Evolutionary conservation across 2,329 filamentous ascomycete species (phyloP).

Genomic region (Balansia obtecta): DNA sequence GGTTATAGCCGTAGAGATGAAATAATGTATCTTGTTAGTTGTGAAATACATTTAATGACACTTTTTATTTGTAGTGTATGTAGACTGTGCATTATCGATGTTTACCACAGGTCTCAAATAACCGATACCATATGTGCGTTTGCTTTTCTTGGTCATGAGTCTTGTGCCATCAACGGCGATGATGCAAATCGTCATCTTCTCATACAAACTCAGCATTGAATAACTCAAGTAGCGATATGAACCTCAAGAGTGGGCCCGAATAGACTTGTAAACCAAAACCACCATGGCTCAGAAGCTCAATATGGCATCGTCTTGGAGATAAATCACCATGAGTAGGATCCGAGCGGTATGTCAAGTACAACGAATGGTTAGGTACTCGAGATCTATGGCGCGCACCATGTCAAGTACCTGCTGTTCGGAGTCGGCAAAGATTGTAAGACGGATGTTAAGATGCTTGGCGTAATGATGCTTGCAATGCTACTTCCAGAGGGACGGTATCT

Average conservation of each 20-base stretch:
- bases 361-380: constrained; percentile 24
- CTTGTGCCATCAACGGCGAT: constrained; percentile 24
- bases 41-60: too few species aligned
- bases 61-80: too few species aligned
- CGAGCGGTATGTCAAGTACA: constrained; percentile 23
- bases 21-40: too few species aligned
- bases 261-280: constrained; percentile 22
- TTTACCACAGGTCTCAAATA: constrained; percentile 23
- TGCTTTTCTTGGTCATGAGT: constrained; percentile 23
- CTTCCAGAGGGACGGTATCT: constrained; percentile 23
- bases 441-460: background rate
- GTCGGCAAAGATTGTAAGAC: constrained; percentile 29
- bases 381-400: constrained; percentile 25
- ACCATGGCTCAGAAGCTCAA: constrained; percentile 27
- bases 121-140: constrained; percentile 22
- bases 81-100: constrained; percentile 16
- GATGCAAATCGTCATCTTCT: constrained; percentile 29
- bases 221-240: constrained; percentile 20
- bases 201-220: constrained; percentile 24
- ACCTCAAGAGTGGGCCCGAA: constrained; percentile 18
- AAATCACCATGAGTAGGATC: constrained; percentile 35
- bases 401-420: constrained; percentile 29
- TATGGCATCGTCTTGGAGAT: constrained; percentile 7
- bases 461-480: constrained; percentile 21
- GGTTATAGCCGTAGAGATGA: too few species aligned